Conservation (phyloP, 345 rosid species). For the Eucalyptus brandiana region DNA sequence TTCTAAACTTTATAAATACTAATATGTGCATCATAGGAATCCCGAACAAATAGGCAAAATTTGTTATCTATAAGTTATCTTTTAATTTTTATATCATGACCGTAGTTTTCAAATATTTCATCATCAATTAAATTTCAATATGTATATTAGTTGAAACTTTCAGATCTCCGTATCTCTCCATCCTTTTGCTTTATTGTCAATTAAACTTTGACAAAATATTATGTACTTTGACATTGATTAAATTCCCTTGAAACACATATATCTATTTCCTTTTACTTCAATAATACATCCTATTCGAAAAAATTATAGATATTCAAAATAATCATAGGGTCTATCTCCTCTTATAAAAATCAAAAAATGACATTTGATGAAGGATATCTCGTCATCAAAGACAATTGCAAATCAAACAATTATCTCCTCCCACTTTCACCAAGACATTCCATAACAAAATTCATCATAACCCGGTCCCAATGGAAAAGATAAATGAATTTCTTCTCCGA, state of each 20-base stretch:
- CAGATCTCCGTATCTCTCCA: neutral
- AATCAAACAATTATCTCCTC: neutral
- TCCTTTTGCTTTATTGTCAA: accelerated
- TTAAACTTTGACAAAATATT: no score
- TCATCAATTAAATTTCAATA: neutral
- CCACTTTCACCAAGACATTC: neutral
- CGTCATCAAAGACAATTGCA: neutral
- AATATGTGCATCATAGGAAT: neutral
- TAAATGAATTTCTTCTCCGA: neutral
- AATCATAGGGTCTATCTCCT: neutral
- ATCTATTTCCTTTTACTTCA: neutral
- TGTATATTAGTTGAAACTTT: neutral
- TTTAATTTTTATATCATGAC: neutral
- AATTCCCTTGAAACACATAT: neutral
- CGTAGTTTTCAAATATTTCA: neutral
- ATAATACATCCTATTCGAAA: accelerated
- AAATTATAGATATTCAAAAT: neutral
- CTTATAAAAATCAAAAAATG: neutral
- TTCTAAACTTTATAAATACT: neutral
- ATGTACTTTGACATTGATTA: neutral
- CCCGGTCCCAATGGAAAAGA: neutral
- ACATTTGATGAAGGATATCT: accelerated
- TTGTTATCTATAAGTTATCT: neutral
- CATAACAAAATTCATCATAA: neutral
- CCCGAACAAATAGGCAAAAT: neutral